phyloP scores from a whole-genome alignment of 75 land plant genomes.

The Pseudotsuga menziesii region DNA sequence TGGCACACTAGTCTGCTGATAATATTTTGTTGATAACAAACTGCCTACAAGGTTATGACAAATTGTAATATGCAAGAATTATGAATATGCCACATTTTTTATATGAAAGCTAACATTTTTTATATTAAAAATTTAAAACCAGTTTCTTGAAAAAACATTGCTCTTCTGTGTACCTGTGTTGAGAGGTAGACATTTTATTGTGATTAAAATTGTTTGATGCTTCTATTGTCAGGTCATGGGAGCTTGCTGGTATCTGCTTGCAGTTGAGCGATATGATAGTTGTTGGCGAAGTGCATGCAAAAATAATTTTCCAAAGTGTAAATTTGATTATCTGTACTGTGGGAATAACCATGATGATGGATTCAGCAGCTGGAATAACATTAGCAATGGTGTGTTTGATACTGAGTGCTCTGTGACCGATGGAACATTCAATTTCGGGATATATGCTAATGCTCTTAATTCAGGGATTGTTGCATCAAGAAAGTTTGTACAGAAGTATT shows the following conservation, averaged over 20 bases:
- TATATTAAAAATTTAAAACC: no score
- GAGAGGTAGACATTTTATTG: no score
- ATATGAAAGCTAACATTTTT: no score
- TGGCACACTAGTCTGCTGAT: no score
- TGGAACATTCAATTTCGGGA: slow-evolving; percentile 53
- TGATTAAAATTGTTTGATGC: no score
- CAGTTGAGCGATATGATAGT: slow-evolving; percentile 62
- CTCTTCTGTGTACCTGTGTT: no score
- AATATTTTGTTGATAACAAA: no score
- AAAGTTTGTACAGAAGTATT: slow-evolving; percentile 40
- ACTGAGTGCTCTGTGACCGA: no score
- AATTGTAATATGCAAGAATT: no score
- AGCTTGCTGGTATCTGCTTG: slow-evolving; percentile 69
- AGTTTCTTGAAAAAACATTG: no score
- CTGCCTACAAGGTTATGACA: no score
- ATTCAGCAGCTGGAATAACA: neutral
- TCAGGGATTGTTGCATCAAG: slow-evolving; percentile 27
- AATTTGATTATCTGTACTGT: slow-evolving; percentile 44
- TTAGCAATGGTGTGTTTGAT: neutral
- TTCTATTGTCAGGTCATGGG: slow-evolving; percentile 44
- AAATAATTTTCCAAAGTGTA: slow-evolving; percentile 7
- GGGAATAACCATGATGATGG: slow-evolving; percentile 7
- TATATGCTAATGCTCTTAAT: slow-evolving; percentile 39
- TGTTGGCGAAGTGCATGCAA: slow-evolving; percentile 56
- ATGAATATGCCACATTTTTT: no score